These are phyloP conservation scores for Mallotus nudiflorus DNA, from an alignment of 345 rosid species.

Conservation along the genomic window DNA sequence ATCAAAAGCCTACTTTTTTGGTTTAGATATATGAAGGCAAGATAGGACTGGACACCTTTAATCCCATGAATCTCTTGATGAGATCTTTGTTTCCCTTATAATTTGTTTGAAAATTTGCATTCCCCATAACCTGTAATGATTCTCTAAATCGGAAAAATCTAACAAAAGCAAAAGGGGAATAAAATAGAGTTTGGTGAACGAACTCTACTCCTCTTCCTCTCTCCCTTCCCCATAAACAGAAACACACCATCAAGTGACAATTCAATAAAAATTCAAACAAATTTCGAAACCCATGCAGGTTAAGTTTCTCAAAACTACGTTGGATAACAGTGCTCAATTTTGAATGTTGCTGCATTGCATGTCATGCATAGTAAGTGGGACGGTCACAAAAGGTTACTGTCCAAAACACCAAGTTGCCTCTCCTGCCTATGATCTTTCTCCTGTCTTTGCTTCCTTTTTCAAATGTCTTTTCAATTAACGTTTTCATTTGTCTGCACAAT, in stretches of 20 bases:
- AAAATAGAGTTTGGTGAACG: neutral
- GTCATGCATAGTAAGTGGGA: neutral
- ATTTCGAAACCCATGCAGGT: neutral
- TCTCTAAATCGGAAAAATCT: neutral
- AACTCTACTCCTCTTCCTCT: too few species aligned
- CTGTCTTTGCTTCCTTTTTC: neutral
- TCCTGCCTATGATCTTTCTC: neutral
- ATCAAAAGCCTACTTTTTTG: slow-evolving; percentile 36
- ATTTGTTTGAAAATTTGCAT: slow-evolving; percentile 1
- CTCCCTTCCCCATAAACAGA: too few species aligned
- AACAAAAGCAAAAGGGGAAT: neutral
- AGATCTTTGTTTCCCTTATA: slow-evolving; percentile 22
- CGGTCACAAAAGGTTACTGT: too few species aligned
- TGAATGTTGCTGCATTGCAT: neutral
- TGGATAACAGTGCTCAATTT: neutral
- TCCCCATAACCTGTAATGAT: too few species aligned
- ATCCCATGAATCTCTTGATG: slow-evolving; percentile 42
- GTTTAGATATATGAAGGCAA: neutral
- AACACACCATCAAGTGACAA: neutral
- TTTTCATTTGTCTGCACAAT: neutral
- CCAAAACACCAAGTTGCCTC: too few species aligned
- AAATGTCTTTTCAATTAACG: neutral
- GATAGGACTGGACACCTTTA: slow-evolving; percentile 36
- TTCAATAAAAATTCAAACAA: neutral
- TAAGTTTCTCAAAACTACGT: too few species aligned